These are phyloP conservation scores for Stygiomarasmius scandens DNA, from an alignment of 1,284 basidiomycete species.

Conservation along the genomic window DNA sequence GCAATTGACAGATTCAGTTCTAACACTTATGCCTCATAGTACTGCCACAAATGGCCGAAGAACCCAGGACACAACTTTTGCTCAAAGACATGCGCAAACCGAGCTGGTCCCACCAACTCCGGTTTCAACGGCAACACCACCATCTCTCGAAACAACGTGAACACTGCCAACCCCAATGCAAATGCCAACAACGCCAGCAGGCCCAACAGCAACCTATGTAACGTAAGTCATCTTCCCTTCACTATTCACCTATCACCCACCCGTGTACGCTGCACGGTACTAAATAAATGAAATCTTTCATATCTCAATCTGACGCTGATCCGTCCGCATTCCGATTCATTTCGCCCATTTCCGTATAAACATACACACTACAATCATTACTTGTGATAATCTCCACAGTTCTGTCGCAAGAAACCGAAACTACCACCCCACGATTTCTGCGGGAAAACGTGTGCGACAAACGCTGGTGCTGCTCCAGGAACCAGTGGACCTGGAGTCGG, in stretches of 20 bases:
- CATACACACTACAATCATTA: background rate
- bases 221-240: constrained; percentile 29
- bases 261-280: background rate
- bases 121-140: constrained; percentile 18
- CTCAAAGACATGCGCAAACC: constrained; percentile 60
- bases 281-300: too few relatives aligned
- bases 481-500: too few relatives aligned
- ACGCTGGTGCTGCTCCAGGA: constrained; percentile 25
- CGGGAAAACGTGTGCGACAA: constrained; percentile 49
- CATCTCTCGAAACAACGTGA: background rate
- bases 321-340: too few relatives aligned
- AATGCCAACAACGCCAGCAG: background rate
- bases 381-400: constrained; percentile 29
- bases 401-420: constrained; percentile 53
- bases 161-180: background rate
- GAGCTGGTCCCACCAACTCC: constrained; percentile 37
- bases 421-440: constrained; percentile 51
- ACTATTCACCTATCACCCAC: background rate
- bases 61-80: constrained; percentile 56
- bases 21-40: constrained; percentile 33
- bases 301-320: too few relatives aligned
- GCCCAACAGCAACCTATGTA: constrained; percentile 26
- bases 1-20: background rate
- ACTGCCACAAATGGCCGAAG: constrained; percentile 58
- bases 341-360: constrained; percentile 3